phyloP scores from a whole-genome alignment of 139 green algal species.

The Coelastrella sp. region DNA sequence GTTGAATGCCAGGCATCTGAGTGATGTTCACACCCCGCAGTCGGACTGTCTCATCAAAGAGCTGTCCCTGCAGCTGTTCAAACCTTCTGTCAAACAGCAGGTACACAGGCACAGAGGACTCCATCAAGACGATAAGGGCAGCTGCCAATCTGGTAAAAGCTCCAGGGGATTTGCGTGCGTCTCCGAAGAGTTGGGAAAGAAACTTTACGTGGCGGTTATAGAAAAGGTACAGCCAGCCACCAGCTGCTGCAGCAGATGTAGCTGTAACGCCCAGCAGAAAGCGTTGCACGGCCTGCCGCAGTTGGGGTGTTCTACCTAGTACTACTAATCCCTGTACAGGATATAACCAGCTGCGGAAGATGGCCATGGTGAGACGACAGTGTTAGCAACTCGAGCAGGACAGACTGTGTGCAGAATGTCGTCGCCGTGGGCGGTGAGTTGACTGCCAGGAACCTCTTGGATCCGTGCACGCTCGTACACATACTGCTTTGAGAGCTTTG shows the following conservation, averaged over 20 bases:
- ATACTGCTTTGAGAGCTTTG: too few species aligned
- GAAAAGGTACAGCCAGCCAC: neutral
- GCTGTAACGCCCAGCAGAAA: neutral
- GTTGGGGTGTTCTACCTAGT: neutral
- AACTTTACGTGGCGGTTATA: slow-evolving; percentile 1
- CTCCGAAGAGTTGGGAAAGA: neutral
- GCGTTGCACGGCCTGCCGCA: neutral
- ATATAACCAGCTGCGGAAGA: neutral
- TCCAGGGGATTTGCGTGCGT: neutral
- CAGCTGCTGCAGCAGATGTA: neutral
- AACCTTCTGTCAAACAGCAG: neutral
- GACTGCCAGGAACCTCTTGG: too few species aligned
- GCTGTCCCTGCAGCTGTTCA: slow-evolving; percentile 2
- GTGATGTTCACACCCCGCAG: neutral
- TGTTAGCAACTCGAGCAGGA: too few species aligned
- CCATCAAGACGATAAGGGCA: neutral
- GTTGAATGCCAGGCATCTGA: neutral
- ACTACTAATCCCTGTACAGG: neutral
- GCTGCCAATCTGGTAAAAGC: neutral
- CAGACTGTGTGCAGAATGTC: too few species aligned
- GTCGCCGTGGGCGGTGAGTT: too few species aligned
- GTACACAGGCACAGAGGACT: neutral
- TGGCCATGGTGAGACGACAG: too few species aligned
- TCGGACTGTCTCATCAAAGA: slow-evolving; percentile 27
- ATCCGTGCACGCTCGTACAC: too few species aligned